Evolutionary conservation across 2,329 filamentous ascomycete species (phyloP), one percentile per base, ranked within the genome.

Genomic region (Penicillium occitanis): DNA sequence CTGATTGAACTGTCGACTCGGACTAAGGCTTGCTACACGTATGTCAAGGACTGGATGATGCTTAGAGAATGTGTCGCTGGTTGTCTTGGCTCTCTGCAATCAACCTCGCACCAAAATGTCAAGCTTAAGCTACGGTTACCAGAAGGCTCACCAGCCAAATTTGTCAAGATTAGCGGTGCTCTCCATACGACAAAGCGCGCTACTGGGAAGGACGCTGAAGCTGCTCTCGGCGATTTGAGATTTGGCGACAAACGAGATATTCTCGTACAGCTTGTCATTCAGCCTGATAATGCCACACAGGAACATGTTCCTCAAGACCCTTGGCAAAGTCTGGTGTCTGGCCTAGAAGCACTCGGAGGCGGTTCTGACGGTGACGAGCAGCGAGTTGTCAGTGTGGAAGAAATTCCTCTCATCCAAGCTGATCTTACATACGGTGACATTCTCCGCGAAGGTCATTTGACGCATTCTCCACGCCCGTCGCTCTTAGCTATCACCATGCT

Each of bases 41-140:
- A 98, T 73, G 93, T 99, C 71, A 99, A 98, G 80, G 95, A 99
- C 78, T 99, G 95, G 95, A 98, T 98, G 94, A 99, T 98, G 94
- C 86, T 99, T 42, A 90, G 95, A 33, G 95, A 99, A 78, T 98
- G 95, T 76, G 85, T 97, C 53, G 95, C 93, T 28, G 95, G 95
- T 51, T 98, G 94, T 73, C 83, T 99, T 33, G 95, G 95, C 57
- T 89, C 92, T 14, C 86, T 98, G 75, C 95, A 99, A 78, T 93
- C 92, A 1, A 90, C 92, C 33, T 98, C 95, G n/a, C 95, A 99
- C 76, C 95, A 98, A 77, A 98, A 98, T 74, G 95, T 96, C 66
- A 97, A 96, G 82, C 85, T 99, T 64, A 97, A 96, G 82, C 87
- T 99, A 65, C 91, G 92, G 72, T 82, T 99, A 7, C 95, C 95